Evolutionary conservation across 495 filamentous ascomycete genomes (phyloP).

Genomic region (Aspergillus hancockii): DNA sequence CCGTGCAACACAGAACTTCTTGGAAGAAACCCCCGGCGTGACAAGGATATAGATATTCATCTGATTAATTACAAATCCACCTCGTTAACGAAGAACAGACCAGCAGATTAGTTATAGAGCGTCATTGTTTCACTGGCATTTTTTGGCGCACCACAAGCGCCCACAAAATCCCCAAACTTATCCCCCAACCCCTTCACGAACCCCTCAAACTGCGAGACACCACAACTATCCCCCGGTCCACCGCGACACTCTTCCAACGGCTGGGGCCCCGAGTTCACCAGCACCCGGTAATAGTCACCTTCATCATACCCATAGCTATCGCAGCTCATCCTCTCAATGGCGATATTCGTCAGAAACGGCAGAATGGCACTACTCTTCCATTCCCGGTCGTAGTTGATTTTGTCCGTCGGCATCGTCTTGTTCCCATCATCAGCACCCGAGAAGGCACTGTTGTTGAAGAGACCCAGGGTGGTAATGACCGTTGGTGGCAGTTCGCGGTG

Average conservation of each 20-base stretch:
- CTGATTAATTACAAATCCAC: too few species aligned
- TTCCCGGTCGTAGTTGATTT: slow-evolving; percentile 22
- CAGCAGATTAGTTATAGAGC: slow-evolving; percentile 1
- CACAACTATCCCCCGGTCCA: slow-evolving; percentile 27
- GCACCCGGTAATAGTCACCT: slow-evolving; percentile 24
- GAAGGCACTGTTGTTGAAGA: slow-evolving; percentile 27
- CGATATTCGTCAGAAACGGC: slow-evolving; percentile 22
- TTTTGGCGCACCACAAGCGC: slow-evolving; percentile 14
- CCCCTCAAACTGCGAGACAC: slow-evolving; percentile 10
- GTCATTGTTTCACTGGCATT: not conserved
- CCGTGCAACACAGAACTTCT: too few species aligned
- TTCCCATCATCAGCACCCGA: slow-evolving; percentile 16
- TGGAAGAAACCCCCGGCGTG: too few species aligned
- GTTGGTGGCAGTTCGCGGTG: slow-evolving; percentile 25
- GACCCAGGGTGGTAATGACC: slow-evolving; percentile 22
- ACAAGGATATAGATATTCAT: too few species aligned
- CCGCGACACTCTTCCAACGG: slow-evolving; percentile 24
- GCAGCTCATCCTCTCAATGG: slow-evolving; percentile 22
- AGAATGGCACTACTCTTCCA: slow-evolving; percentile 24
- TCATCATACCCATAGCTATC: slow-evolving; percentile 17
- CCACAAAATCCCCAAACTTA: slow-evolving; percentile 18
- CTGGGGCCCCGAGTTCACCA: slow-evolving; percentile 26
- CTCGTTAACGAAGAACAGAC: too few species aligned
- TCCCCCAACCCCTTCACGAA: slow-evolving; percentile 14
- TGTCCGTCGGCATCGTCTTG: slow-evolving; percentile 19